Evolutionary conservation across 2,329 filamentous ascomycete species (phyloP), one percentile per base, ranked within the genome.

Genomic region (Ophiostoma quercus): DNA sequence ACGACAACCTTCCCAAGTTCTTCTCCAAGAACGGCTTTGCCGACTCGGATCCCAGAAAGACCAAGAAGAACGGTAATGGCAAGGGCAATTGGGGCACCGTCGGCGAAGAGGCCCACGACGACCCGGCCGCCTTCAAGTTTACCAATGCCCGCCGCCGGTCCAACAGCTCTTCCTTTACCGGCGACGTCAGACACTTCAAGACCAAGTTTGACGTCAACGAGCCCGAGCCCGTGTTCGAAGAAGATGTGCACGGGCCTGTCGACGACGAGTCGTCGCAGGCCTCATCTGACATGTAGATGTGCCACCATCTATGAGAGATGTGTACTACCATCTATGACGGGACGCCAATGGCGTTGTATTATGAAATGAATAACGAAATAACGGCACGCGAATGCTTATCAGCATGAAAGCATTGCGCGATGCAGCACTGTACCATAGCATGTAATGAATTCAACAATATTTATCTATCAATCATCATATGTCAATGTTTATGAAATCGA

Each of bases 201-300:
- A 96, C 94, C 81, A 99, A 99, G 83, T 98, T 97, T 79, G 95
- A 99, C 81, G 84, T 91, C 75, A 85, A 92, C 78, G 95, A 98
- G 76, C 84, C 87, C 22, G 94, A 98, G 77, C 94, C 93, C 57
- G 91, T 96, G 77, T 97, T 97, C 75, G 93, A 98, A 79, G 94
- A 97, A 80, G 86, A 87, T 69, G 73, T 95, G 71, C 92, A 96
- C 77, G 92, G 92, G 39, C 85, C 62, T 3, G 19, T 65, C 34
- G 86, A 87, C 68, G 82, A 87, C 67, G 83, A 89, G 69, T 88
- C 87, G 78, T 87, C 83, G 75, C 82, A 80, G 25, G 68, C 86
- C 6, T 76, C 79, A 34, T 34, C 34, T 73, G 83, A 85, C 68
- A 84, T 73, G 14, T 34, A 63, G 32, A 63, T 19, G 25, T 39